Percentiles rank a stretch among this genome's conserved stretches.
These are phyloP conservation scores for Sordariomycetes sp. DNA, from an alignment of 2,329 filamentous ascomycete genomes.

Conservation along the genomic window DNA sequence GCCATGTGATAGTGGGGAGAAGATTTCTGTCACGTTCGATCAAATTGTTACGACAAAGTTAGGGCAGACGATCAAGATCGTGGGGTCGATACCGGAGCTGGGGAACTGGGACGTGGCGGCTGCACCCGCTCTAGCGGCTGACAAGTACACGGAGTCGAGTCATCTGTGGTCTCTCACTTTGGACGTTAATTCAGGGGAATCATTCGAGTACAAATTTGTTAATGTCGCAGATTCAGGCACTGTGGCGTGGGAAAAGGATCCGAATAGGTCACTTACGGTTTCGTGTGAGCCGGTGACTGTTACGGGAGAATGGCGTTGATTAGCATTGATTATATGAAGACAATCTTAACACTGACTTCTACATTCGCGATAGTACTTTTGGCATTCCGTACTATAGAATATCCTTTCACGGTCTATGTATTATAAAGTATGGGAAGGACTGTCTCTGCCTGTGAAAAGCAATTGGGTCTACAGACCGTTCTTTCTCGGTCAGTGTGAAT, in stretches of 20 bases:
- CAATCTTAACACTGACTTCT: no score
- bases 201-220: conserved; percentile 49
- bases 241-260: conserved; percentile 45
- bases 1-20: background rate
- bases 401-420: no score
- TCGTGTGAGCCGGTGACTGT: background rate
- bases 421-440: no score
- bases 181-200: conserved; percentile 33
- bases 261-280: conserved; percentile 22
- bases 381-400: no score
- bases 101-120: conserved; percentile 19
- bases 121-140: conserved; percentile 35
- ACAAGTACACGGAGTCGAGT: conserved; percentile 34
- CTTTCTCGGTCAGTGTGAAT: no score
- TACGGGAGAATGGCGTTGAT: background rate
- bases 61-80: conserved; percentile 36
- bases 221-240: conserved; percentile 33
- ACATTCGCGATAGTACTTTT: no score
- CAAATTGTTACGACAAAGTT: conserved; percentile 26
- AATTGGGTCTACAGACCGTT: no score
- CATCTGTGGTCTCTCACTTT: conserved; percentile 40
- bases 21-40: conserved; percentile 26
- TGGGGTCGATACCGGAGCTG: conserved; percentile 19
- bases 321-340: no score
- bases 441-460: no score